Base-by-base conservation (phyloP, 78 protist species). In the Dictyostelium brefeldianum region DNA sequence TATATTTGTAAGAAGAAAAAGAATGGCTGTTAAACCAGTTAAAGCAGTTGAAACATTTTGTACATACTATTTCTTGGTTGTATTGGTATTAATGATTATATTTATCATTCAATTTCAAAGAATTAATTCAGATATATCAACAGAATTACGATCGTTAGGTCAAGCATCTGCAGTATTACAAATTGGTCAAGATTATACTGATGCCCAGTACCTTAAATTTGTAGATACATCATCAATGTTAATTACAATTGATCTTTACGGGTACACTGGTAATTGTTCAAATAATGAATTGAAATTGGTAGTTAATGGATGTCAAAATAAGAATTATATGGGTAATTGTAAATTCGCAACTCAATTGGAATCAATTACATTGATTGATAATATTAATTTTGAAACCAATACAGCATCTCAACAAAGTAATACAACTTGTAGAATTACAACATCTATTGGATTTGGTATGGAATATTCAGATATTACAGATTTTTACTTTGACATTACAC, bases 21-120 rank as follows among this genome's bases (percentile, higher is more conserved):
- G 82, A 48, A 87, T 59, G 4, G 75, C 74, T 1, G 93, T 87
- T 10, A 77, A 65, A 51, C 93, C 93, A 27, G 83, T 75, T 2
- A 87, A 87, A 51, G 93, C 93, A 10, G 93, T 87, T 2, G 93
- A 87, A 41, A 41, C 67, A 17, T 87, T 87, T 31, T 87, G 93
- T 64, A 64, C 59, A 11, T 87, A 87, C 71, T 87, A 78, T 43
- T 87, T 87, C 47, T 51, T 87, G 7, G 11, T 87, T 3, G 84
- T 87, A 1, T 64, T 87, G 15, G 78, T 64, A 36, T 25, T 87
- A 57, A 87, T 87, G 93, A 54, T 50, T 12, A 54, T 87, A 5
- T 87, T 87, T 50, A 54, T 87, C 29, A 17, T 87, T 36, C 93
- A 87, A 65, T 87, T 87, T 47, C 93, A 87, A 77, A 50, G 57